Evolutionary conservation across 805 yeast genomes (phyloP), one percentile per base, ranked within the genome.

Genomic region (Cyberlindnera xylosilytica): DNA sequence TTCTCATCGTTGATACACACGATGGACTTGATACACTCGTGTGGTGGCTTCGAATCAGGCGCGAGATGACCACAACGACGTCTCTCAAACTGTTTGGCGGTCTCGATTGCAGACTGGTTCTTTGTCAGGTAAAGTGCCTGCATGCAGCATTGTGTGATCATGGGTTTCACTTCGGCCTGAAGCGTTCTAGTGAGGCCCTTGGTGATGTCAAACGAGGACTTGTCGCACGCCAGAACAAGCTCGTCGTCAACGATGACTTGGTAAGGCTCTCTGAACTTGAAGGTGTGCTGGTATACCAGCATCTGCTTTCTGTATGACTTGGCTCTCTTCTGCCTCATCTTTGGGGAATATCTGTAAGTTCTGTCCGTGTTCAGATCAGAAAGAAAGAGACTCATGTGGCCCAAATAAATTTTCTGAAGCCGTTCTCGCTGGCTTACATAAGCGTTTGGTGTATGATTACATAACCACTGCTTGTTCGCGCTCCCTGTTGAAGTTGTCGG

Each of bases 241-340:
- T 83, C 85, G 49, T 87, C 87, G 61, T 93, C 99, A 6, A 90
- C 82, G 16, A 91, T 63, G 20, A 88, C 83, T 67, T 93, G 99
- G 54, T 85, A 90, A 3, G 99, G 99, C 50, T 85, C 89, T 61
- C 96, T 78, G 72, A 93, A 93, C 56, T 86, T 86, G 75, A 91
- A 93, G 6, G 95, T 76, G 61, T 88, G 86, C 52, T 78, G 75
- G 55, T 88, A 84, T 42, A 87, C 83, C 52, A 83, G 78, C 86
- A 93, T 84, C 63, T 87, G 96, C 71, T 91, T 91, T 63, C 91
- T 81, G 65, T 93, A 93, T 1, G 93, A 73, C 64, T 91, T 91
- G 40, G 97, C 96, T 66, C 99, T 76, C 65, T 90, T 91, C 68
- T 91, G 97, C 73, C 95, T 88, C 99, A 91, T 91, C n/a, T 27